A percentile compares a stretch with the other conserved stretches of the same genome.
phyloP scores from a whole-genome alignment of 306 rosid genomes.

The Geum urbanum region DNA sequence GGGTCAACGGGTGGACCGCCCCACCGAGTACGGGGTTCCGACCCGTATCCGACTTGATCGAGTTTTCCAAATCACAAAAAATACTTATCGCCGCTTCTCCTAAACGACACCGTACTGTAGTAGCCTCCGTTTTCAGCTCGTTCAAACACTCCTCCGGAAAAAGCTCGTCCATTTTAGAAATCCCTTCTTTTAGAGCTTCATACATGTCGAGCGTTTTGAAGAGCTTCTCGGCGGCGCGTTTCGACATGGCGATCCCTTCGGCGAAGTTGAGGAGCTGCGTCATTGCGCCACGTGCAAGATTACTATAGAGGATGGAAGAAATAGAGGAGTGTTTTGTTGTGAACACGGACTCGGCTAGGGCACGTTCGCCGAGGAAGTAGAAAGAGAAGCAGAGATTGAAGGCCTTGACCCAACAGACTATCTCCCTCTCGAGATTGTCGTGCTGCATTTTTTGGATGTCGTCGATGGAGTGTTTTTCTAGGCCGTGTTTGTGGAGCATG shows the following conservation, averaged over 20 bases:
- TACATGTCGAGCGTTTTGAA: constrained; percentile 77
- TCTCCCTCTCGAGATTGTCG: constrained; percentile 57
- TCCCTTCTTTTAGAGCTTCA: constrained; percentile 50
- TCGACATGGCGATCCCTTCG: constrained; percentile 47
- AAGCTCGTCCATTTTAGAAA: constrained; percentile 21
- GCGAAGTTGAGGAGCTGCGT: constrained; percentile 54
- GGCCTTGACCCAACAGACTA: constrained; percentile 50
- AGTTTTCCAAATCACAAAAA: constrained; percentile 57
- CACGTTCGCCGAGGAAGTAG: constrained; percentile 45
- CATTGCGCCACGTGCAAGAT: constrained; percentile 37
- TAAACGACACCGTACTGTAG: constrained; percentile 30
- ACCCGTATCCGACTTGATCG: constrained; percentile 56
- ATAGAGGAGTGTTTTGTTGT: constrained; percentile 28
- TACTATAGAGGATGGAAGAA: constrained; percentile 30
- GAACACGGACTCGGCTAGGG: constrained; percentile 43
- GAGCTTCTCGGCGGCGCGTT: constrained; percentile 57
- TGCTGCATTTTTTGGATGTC: constrained; percentile 63
- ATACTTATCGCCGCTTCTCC: constrained; percentile 44
- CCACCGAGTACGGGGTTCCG: constrained; percentile 62
- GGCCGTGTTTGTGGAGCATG: constrained; percentile 35
- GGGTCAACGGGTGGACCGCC: constrained; percentile 73
- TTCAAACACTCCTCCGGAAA: constrained; percentile 22
- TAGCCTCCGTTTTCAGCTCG: constrained; percentile 40
- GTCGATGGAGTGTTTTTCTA: constrained; percentile 38
- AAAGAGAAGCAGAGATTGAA: constrained; percentile 43